Conservation (phyloP, 2,329 filamentous ascomycete genomes). For the Sarocladium kiliense region DNA sequence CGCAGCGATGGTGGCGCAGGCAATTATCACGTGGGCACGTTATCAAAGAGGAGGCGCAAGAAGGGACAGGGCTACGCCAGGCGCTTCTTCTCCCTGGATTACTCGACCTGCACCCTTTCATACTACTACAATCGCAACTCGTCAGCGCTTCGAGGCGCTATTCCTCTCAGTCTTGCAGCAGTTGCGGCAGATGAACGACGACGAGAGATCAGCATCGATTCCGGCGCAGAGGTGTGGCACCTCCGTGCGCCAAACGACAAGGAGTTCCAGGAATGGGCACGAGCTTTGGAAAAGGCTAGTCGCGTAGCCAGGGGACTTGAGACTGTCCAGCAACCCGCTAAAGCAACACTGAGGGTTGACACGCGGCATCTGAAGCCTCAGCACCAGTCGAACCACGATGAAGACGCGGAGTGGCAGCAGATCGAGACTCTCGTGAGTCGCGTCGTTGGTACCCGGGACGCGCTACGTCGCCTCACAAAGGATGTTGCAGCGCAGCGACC, state of each 20-base stretch:
- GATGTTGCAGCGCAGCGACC: slow-evolving; percentile 59
- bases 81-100: slow-evolving; percentile 94
- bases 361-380: slow-evolving; percentile 20
- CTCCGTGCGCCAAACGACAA: slow-evolving; percentile 74
- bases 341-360: slow-evolving; percentile 20
- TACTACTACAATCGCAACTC: slow-evolving; percentile 96
- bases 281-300: slow-evolving; percentile 78
- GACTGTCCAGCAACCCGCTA: slow-evolving; percentile 20
- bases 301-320: slow-evolving; percentile 55
- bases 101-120: slow-evolving; percentile 86
- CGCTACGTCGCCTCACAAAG: slow-evolving; percentile 77
- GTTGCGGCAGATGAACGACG: slow-evolving; percentile 84
- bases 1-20: slow-evolving; percentile 35
- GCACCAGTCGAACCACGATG: slow-evolving; percentile 39
- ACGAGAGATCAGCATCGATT: slow-evolving; percentile 93
- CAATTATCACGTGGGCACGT: slow-evolving; percentile 73
- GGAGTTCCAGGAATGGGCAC: slow-evolving; percentile 85
- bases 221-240: slow-evolving; percentile 96
- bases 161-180: slow-evolving; percentile 85
- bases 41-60: slow-evolving; percentile 89
- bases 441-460: slow-evolving; percentile 82
- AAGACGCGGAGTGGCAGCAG: slow-evolving; percentile 81
- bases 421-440: slow-evolving; percentile 82
- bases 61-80: slow-evolving; percentile 89
- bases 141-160: slow-evolving; percentile 84